Percentiles rank a stretch among this genome's conserved stretches.
Evolutionary conservation across 129 eudicot genomes (phyloP).

Genomic region (Chrysanthemum lavandulifolium): DNA sequence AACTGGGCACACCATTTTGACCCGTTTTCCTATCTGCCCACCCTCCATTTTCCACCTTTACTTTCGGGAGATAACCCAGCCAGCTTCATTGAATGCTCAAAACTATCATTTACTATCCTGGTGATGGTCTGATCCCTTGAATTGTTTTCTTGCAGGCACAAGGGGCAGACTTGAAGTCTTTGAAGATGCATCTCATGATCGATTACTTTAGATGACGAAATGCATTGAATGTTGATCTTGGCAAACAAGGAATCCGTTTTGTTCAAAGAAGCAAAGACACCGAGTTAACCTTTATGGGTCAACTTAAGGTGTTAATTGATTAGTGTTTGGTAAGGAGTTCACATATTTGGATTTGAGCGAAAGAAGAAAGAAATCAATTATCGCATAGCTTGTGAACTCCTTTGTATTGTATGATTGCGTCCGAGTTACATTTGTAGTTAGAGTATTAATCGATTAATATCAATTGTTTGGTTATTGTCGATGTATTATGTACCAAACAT

Average conservation of each 20-base stretch:
- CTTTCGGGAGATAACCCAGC: background rate
- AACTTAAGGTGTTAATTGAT: slow-evolving; percentile 9
- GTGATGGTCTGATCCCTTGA: background rate
- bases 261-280: slow-evolving; percentile 61
- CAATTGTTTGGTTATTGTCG: background rate
- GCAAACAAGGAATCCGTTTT: slow-evolving; percentile 87
- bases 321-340: slow-evolving; percentile 13
- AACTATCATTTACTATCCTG: slow-evolving; percentile 14
- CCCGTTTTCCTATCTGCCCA: no score
- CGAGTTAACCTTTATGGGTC: slow-evolving; percentile 1
- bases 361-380: background rate
- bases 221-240: slow-evolving; percentile 67
- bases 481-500: slow-evolving; percentile 11
- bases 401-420: slow-evolving; percentile 16
- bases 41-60: no score
- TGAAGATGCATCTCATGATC: slow-evolving; percentile 57
- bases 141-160: slow-evolving; percentile 54
- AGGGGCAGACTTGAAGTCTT: slow-evolving; percentile 63
- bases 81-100: background rate
- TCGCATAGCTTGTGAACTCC: background rate
- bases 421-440: slow-evolving; percentile 2
- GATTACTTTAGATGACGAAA: slow-evolving; percentile 77
- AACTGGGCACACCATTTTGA: no score
- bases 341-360: slow-evolving; percentile 14
- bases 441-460: slow-evolving; percentile 4